Conservation (phyloP, 1,139 yeast genomes). For the Nakaseomyces glabratus region DNA sequence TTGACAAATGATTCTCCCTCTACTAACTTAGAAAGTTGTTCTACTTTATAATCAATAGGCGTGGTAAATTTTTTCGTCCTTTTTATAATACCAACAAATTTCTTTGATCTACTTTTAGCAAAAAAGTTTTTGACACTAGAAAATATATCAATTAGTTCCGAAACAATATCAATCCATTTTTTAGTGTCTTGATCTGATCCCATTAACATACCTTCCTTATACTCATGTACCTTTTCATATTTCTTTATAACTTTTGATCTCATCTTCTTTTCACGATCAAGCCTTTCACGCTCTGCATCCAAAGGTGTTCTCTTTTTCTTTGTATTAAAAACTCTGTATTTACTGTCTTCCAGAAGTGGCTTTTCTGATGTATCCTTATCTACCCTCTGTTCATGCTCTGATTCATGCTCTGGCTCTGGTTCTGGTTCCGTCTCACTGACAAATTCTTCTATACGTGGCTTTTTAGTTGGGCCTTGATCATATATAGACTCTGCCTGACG, state of each 20-base stretch:
- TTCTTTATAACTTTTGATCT: slow-evolving; percentile 55
- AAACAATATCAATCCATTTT: slow-evolving; percentile 79
- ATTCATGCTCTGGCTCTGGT: too few species aligned
- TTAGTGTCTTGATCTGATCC: slow-evolving; percentile 56
- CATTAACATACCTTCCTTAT: slow-evolving; percentile 44
- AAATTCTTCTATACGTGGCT: too few species aligned
- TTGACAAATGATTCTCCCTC: slow-evolving; percentile 45
- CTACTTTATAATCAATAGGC: slow-evolving; percentile 63
- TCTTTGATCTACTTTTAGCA: slow-evolving; percentile 61
- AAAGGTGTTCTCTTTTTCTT: slow-evolving; percentile 31
- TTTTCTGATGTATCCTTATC: slow-evolving; percentile 20
- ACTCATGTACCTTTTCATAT: slow-evolving; percentile 51
- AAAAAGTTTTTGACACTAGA: slow-evolving; percentile 69
- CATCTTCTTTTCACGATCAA: slow-evolving; percentile 50
- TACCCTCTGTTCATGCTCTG: slow-evolving; percentile 13
- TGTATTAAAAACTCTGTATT: slow-evolving; percentile 23
- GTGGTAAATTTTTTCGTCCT: slow-evolving; percentile 52
- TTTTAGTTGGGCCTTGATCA: slow-evolving; percentile 10
- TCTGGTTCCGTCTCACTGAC: slow-evolving; percentile 21
- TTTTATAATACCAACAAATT: slow-evolving; percentile 58
- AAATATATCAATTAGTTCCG: slow-evolving; percentile 75
- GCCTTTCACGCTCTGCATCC: slow-evolving; percentile 49
- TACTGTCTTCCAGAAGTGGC: slow-evolving; percentile 34
- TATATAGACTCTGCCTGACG: slow-evolving; percentile 28
- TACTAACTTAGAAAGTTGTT: slow-evolving; percentile 54